phyloP scores from a whole-genome alignment of 1,284 basidiomycete species.

The Sporisorium iseilematis-ciliati region DNA sequence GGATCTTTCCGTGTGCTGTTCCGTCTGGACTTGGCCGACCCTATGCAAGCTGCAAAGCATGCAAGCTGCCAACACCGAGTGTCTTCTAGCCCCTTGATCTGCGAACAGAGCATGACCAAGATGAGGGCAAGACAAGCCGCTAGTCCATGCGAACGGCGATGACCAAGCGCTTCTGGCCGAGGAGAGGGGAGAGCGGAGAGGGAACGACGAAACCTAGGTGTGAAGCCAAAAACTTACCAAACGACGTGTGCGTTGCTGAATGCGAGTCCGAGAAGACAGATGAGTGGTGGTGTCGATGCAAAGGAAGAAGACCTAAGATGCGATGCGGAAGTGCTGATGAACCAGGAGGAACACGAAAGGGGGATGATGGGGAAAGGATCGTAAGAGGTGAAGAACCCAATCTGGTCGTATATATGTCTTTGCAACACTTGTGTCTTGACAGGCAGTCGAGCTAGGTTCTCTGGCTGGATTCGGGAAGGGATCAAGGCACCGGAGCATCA shows the following conservation, averaged over 20 bases:
- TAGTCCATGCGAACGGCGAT: neutral
- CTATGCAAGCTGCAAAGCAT: neutral
- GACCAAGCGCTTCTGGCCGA: neutral
- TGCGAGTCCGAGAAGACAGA: slow-evolving; percentile 6
- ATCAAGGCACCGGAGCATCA: slow-evolving; percentile 30
- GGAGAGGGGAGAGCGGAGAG: neutral
- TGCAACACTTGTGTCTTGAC: slow-evolving; percentile 36
- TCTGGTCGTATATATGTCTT: slow-evolving; percentile 44
- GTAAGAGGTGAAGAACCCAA: neutral
- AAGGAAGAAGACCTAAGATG: slow-evolving; percentile 8
- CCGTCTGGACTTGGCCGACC: neutral
- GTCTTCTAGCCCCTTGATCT: neutral
- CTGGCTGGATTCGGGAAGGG: slow-evolving; percentile 3
- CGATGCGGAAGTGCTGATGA: slow-evolving; percentile 1
- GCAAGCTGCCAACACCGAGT: slow-evolving; percentile 12
- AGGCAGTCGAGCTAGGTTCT: neutral
- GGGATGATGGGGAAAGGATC: slow-evolving; percentile 18
- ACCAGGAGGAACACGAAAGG: neutral
- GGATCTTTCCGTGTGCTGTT: slow-evolving; percentile 18
- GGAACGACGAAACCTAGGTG: slow-evolving; percentile 1
- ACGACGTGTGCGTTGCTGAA: neutral
- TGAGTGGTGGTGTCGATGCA: slow-evolving; percentile 28
- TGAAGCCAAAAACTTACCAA: slow-evolving; percentile 19
- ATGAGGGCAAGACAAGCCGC: neutral
- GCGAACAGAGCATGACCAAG: too few species aligned